Conservation (phyloP, 2,329 filamentous ascomycete species). For the Monosporascus cannonballus region DNA sequence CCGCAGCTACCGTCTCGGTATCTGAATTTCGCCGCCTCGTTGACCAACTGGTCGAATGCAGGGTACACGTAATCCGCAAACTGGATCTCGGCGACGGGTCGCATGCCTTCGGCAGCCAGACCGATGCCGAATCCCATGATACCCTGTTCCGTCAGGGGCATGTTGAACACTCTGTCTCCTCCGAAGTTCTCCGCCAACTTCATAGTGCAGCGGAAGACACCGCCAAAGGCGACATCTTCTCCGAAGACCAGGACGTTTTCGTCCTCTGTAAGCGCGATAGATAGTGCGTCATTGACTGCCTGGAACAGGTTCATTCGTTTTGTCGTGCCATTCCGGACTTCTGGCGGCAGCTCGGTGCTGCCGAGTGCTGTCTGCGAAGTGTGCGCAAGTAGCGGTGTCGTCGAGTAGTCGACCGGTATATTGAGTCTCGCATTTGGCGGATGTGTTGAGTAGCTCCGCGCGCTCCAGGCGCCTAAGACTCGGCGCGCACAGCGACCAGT, state of each 20-base stretch:
- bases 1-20: conserved; percentile 62
- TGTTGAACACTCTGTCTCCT: conserved; percentile 89
- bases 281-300: conserved; percentile 84
- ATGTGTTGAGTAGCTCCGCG: conserved; percentile 45
- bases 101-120: conserved; percentile 83
- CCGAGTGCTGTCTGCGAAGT: conserved; percentile 64
- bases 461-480: conserved; percentile 1
- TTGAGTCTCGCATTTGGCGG: conserved; percentile 66
- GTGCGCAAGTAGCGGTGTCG: conserved; percentile 76
- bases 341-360: conserved; percentile 63
- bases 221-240: conserved; percentile 94
- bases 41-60: conserved; percentile 90
- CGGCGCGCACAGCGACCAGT: conserved; percentile 1
- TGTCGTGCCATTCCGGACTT: conserved; percentile 62
- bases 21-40: conserved; percentile 83
- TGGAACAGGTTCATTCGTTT: conserved; percentile 92
- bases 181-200: conserved; percentile 85
- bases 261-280: conserved; percentile 74
- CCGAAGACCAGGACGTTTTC: conserved; percentile 88
- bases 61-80: conserved; percentile 94
- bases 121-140: conserved; percentile 93
- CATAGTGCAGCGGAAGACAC: conserved; percentile 92
- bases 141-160: conserved; percentile 87
- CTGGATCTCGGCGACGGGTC: conserved; percentile 88
- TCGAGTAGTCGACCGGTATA: conserved; percentile 78